phyloP scores from a whole-genome alignment of 345 rosid genomes.

The Bruguiera sexangula region DNA sequence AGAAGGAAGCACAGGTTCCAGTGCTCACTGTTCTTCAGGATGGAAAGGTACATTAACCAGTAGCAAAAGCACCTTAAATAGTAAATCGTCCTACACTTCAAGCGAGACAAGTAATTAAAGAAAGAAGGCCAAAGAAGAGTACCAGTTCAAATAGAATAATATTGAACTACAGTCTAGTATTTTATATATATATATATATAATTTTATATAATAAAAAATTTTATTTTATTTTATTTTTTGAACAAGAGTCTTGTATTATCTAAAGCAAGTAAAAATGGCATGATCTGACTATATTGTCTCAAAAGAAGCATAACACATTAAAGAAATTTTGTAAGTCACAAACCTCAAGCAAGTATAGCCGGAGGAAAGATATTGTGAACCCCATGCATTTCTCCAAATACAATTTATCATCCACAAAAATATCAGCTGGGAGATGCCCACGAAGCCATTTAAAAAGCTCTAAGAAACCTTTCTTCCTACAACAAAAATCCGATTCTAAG shows the following conservation, averaged over 20 bases:
- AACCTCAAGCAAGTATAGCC: slow-evolving; percentile 74
- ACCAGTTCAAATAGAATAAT: background rate
- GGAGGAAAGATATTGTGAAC: slow-evolving; percentile 62
- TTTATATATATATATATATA: too few species aligned
- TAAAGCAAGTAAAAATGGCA: background rate
- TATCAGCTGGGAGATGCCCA: slow-evolving; percentile 34
- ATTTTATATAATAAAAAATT: too few species aligned
- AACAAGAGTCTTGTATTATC: background rate
- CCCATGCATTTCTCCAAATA: slow-evolving; percentile 40
- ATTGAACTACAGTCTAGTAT: background rate
- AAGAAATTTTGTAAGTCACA: slow-evolving; percentile 13
- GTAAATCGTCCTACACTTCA: slow-evolving; percentile 64
- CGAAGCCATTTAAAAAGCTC: slow-evolving; percentile 67
- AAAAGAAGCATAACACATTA: background rate
- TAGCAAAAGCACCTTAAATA: slow-evolving; percentile 75
- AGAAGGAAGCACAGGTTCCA: slow-evolving; percentile 17
- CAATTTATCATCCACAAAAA: slow-evolving; percentile 27
- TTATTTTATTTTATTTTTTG: too few species aligned
- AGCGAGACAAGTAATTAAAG: slow-evolving; percentile 17
- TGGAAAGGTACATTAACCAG: slow-evolving; percentile 42
- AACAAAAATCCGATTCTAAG: slow-evolving; percentile 20
- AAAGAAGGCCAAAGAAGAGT: slow-evolving; percentile 6
- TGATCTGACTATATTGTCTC: background rate
- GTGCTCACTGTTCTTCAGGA: slow-evolving; percentile 48
- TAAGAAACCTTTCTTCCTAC: slow-evolving; percentile 43